Base-by-base conservation (phyloP, 768 basidiomycete species). In the Naganishia friedmannii region DNA sequence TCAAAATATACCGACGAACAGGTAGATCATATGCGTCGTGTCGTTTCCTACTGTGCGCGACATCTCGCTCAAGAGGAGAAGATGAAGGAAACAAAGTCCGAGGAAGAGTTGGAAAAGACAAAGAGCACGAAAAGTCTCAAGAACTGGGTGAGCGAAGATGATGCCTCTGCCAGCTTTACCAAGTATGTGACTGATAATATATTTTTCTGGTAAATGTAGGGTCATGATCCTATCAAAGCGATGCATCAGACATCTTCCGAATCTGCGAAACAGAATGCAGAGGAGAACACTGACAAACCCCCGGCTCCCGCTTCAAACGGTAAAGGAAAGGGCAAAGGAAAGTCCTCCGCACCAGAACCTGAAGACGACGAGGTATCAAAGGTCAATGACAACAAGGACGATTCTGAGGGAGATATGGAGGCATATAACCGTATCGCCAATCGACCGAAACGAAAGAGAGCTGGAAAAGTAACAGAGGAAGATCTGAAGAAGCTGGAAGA, bases 41-140 rank as follows among this genome's bases (percentile, higher is more conserved):
- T 82, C 42, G 78, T 81, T 2, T 69, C 78, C 8, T 83, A 83
- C 66, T 82, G 80, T 68, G 80, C 81, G 65, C 72, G 80, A 32
- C 79, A 82, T 68, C 60, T 80, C 5, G 80, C 81, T 6, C 80
- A 81, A 70, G 65, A 84, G 77, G 53, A 85, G 74, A 28, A 87
- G 73, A 73, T 88, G 84, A 77, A 88, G 84, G 42, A 94, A 82
- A 65, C 89, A 85, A 75, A 96, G 82, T 12, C 88, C 86, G 29
- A 86, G 83, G 71, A 92, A 86, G 67, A 94, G 80, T 56, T 81
- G 63, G 76, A 77, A 60, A 69, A 79, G 73, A 77, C 74, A 26
- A 81, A 81, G 60, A 74, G 72, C 31, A 80, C 78, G 0, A 72
- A 73, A 65, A 78, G 79, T 73, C 55, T 80, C 57, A 80, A 78